These are phyloP conservation scores for Sporothrix euskadiensis DNA, from an alignment of 2,329 filamentous ascomycete genomes.

Conservation along the genomic window DNA sequence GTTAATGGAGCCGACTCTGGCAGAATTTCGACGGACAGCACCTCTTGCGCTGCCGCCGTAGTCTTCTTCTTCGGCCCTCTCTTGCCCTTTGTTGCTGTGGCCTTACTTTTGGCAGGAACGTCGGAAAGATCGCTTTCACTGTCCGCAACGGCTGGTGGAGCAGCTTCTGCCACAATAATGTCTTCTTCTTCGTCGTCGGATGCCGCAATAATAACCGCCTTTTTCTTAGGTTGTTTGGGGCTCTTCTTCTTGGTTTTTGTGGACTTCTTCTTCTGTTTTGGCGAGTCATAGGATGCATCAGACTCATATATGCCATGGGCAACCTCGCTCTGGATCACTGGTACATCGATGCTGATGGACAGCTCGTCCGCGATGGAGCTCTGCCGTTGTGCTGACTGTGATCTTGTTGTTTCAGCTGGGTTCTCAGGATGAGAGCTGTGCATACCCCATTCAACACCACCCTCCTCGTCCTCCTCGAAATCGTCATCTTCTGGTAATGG, in stretches of 20 bases:
- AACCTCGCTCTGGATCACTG: background rate
- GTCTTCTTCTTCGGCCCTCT: conserved; percentile 42
- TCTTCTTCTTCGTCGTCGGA: conserved; percentile 18
- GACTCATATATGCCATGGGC: conserved; percentile 13
- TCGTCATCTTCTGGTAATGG: background rate
- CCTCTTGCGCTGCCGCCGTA: background rate
- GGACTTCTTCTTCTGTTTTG: background rate
- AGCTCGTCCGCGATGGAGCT: conserved; percentile 13
- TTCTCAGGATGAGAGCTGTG: background rate
- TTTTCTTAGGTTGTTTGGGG: conserved; percentile 37
- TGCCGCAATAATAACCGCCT: background rate
- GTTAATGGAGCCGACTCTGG: background rate
- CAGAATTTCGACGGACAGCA: background rate
- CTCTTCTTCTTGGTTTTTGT: conserved; percentile 30
- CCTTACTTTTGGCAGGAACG: background rate
- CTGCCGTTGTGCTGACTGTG: background rate
- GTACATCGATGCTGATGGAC: background rate
- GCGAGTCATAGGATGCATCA: background rate
- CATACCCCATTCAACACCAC: background rate
- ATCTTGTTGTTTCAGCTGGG: background rate
- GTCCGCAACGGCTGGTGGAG: background rate
- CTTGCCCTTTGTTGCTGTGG: conserved; percentile 35
- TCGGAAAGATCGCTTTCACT: conserved; percentile 2
- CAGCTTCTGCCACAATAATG: background rate
- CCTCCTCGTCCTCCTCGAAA: background rate